These are phyloP conservation scores for Globisporangium megalacanthum DNA, from an alignment of 352 stramenopile species.

Conservation along the genomic window DNA sequence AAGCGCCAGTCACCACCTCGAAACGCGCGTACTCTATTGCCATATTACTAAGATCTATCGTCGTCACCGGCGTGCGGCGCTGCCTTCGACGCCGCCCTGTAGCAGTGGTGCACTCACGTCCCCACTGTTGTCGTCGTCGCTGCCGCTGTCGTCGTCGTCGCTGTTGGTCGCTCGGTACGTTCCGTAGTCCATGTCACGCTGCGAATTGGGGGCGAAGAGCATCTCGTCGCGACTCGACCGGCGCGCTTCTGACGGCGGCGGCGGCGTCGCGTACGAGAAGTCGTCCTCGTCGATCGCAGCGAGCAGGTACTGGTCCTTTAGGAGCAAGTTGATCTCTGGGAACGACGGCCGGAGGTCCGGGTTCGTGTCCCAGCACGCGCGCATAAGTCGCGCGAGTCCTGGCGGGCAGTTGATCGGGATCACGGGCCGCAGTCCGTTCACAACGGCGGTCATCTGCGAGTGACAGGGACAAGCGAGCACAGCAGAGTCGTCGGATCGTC, in stretches of 20 bases:
- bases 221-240: conserved; percentile 33
- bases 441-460: conserved; percentile 76
- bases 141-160: conserved; percentile 3
- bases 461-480: no score
- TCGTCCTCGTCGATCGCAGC: conserved; percentile 49
- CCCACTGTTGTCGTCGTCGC: conserved; percentile 4
- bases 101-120: conserved; percentile 4
- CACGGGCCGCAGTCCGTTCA: conserved; percentile 79
- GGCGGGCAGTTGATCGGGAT: conserved; percentile 81
- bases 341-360: conserved; percentile 67
- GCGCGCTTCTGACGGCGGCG: conserved; percentile 25
- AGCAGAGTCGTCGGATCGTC: neutral
- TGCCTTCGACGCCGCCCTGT: conserved; percentile 16
- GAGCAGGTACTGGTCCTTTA: conserved; percentile 75
- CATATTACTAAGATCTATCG: conserved; percentile 14
- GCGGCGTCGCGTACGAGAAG: conserved; percentile 38
- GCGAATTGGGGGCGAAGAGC: conserved; percentile 11
- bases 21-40: conserved; percentile 7
- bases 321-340: conserved; percentile 67
- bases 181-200: conserved; percentile 18
- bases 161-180: conserved; percentile 18
- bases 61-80: conserved; percentile 17
- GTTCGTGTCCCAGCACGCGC: conserved; percentile 76
- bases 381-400: conserved; percentile 72
- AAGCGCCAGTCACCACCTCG: neutral